These are phyloP conservation scores for Chaetomiaceae sp. DNA, from an alignment of 2,329 filamentous ascomycete genomes.

Conservation along the genomic window DNA sequence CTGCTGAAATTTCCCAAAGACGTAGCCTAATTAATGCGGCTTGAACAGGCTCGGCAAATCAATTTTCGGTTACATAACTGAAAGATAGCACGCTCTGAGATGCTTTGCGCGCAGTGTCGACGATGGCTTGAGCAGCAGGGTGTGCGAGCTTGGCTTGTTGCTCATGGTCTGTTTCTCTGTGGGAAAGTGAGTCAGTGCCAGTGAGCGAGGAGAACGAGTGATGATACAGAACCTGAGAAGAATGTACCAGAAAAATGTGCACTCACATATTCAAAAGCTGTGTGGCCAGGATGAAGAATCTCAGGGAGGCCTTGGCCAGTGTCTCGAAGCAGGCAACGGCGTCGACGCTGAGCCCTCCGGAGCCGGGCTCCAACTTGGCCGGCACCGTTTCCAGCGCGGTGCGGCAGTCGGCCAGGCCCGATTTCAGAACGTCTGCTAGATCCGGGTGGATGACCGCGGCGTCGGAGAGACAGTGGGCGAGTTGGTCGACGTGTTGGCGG, in stretches of 20 bases:
- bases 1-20: too few species aligned
- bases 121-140: neutral
- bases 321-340: neutral
- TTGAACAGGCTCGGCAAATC: too few species aligned
- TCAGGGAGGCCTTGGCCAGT: neutral
- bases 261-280: constrained; percentile 19
- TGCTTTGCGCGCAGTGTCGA: neutral
- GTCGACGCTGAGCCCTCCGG: neutral
- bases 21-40: too few species aligned
- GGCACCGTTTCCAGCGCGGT: neutral
- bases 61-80: neutral
- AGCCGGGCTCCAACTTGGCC: neutral
- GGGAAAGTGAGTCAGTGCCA: too few species aligned
- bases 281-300: constrained; percentile 12
- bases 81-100: neutral
- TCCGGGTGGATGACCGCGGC: neutral
- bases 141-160: constrained; percentile 6
- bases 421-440: constrained; percentile 4
- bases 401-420: constrained; percentile 1
- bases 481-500: constrained; percentile 12
- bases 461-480: constrained; percentile 7
- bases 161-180: constrained; percentile 5
- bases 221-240: too few species aligned
- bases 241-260: too few species aligned
- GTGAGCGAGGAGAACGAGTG: neutral